A percentile compares a stretch with the other conserved stretches of the same genome.
These are phyloP conservation scores for Penicillium manginii DNA, from an alignment of 495 filamentous ascomycete species.

Conservation along the genomic window DNA sequence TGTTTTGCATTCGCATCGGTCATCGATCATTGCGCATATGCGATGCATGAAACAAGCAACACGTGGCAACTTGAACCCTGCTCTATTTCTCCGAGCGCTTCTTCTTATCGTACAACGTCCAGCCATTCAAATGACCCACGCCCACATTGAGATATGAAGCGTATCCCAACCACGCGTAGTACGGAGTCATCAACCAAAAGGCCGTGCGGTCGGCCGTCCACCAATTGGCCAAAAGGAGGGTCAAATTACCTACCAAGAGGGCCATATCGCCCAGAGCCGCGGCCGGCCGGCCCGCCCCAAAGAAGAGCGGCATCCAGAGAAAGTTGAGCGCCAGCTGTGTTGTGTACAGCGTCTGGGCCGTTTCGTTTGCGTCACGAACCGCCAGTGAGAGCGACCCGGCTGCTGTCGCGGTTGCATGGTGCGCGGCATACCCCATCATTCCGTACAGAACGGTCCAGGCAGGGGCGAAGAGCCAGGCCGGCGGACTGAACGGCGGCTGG, in stretches of 20 bases:
- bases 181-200: conserved; percentile 76
- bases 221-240: conserved; percentile 74
- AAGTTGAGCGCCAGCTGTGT: conserved; percentile 84
- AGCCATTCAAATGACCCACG: conserved; percentile 26
- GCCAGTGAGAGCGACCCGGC: conserved; percentile 46
- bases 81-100: conserved; percentile 17
- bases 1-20: background rate
- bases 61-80: background rate
- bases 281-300: conserved; percentile 67
- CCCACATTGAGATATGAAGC: conserved; percentile 46
- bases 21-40: background rate
- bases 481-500: conserved; percentile 81
- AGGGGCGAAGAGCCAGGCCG: conserved; percentile 78
- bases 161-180: conserved; percentile 80
- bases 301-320: conserved; percentile 95
- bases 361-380: conserved; percentile 29
- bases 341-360: conserved; percentile 69
- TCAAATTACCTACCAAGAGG: conserved; percentile 67
- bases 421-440: conserved; percentile 84
- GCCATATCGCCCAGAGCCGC: conserved; percentile 78
- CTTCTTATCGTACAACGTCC: conserved; percentile 19
- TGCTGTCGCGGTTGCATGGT: conserved; percentile 65
- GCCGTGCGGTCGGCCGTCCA: conserved; percentile 70
- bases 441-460: conserved; percentile 87
- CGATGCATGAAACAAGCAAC: background rate